These are phyloP conservation scores for Laburnicola sp. DNA, from an alignment of 2,329 filamentous ascomycete genomes.

Conservation along the genomic window DNA sequence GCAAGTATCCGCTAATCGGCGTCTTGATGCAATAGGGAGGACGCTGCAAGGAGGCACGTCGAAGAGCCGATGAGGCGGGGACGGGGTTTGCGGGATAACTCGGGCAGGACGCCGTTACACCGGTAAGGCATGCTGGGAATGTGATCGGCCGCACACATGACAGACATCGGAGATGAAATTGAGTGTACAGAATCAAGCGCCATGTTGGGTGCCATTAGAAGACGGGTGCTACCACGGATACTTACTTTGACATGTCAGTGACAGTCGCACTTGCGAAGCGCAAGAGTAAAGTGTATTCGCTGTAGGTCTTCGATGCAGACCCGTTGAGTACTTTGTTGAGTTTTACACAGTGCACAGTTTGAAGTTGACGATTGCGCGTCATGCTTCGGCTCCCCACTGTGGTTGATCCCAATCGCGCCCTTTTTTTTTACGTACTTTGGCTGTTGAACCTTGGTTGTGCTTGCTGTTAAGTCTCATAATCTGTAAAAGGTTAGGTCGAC, in stretches of 20 bases:
- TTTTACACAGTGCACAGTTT: too few species aligned
- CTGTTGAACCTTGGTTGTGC: too few species aligned
- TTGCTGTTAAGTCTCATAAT: too few species aligned
- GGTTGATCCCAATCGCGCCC: too few species aligned
- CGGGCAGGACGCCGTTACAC: conserved; percentile 33
- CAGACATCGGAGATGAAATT: conserved; percentile 22
- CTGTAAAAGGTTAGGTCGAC: too few species aligned
- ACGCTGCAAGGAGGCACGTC: conserved; percentile 23
- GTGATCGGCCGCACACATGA: conserved; percentile 25
- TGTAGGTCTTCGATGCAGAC: too few species aligned
- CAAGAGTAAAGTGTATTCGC: conserved; percentile 11
- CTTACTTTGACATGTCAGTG: conserved; percentile 36
- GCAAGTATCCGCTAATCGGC: conserved; percentile 12
- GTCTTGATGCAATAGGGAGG: conserved; percentile 9
- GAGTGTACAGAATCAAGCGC: conserved; percentile 27
- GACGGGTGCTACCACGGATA: conserved; percentile 18
- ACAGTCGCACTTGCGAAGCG: conserved; percentile 27
- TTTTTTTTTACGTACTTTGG: too few species aligned
- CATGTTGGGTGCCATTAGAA: conserved; percentile 14
- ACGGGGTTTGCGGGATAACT: conserved; percentile 33
- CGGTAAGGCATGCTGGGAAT: conserved; percentile 9
- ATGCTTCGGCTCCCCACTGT: too few species aligned
- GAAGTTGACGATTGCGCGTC: too few species aligned
- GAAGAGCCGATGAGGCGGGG: conserved; percentile 22
- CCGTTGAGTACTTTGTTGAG: too few species aligned